Conservation (phyloP, 495 filamentous ascomycete species). For the Glonium stellatum region DNA sequence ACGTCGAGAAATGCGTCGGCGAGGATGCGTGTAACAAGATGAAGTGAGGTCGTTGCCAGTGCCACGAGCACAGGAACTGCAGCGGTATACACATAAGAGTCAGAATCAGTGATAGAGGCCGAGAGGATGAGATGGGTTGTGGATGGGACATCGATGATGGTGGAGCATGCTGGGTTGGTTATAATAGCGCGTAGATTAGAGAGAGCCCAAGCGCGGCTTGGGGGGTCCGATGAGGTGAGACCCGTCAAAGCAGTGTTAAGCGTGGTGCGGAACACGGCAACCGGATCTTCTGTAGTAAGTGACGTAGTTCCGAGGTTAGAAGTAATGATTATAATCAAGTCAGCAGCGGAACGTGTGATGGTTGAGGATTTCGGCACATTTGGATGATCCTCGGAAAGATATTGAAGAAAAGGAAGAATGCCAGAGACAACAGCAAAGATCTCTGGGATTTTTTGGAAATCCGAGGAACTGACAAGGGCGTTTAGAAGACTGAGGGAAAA, state of each 20-base stretch:
- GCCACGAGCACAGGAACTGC: slow-evolving; percentile 20
- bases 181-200: slow-evolving; percentile 62
- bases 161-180: slow-evolving; percentile 10
- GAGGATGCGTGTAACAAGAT: slow-evolving; percentile 16
- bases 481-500: slow-evolving; percentile 25
- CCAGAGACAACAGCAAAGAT: neutral
- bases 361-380: slow-evolving; percentile 4
- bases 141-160: slow-evolving; percentile 23
- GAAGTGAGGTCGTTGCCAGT: slow-evolving; percentile 15
- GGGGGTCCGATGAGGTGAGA: slow-evolving; percentile 67
- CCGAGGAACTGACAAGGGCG: slow-evolving; percentile 15
- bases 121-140: slow-evolving; percentile 26
- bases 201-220: slow-evolving; percentile 72
- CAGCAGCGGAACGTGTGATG: slow-evolving; percentile 16
- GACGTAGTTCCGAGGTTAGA: neutral
- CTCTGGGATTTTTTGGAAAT: slow-evolving; percentile 13
- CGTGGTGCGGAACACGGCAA: slow-evolving; percentile 1
- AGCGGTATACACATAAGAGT: slow-evolving; percentile 34
- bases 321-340: slow-evolving; percentile 7
- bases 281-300: neutral
- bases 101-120: slow-evolving; percentile 34
- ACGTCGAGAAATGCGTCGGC: slow-evolving; percentile 20
- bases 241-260: slow-evolving; percentile 67
- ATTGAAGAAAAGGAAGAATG: slow-evolving; percentile 10
- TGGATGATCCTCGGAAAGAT: slow-evolving; percentile 6